Conservation (phyloP, 2,329 filamentous ascomycete species). For the Calonectria montana region DNA sequence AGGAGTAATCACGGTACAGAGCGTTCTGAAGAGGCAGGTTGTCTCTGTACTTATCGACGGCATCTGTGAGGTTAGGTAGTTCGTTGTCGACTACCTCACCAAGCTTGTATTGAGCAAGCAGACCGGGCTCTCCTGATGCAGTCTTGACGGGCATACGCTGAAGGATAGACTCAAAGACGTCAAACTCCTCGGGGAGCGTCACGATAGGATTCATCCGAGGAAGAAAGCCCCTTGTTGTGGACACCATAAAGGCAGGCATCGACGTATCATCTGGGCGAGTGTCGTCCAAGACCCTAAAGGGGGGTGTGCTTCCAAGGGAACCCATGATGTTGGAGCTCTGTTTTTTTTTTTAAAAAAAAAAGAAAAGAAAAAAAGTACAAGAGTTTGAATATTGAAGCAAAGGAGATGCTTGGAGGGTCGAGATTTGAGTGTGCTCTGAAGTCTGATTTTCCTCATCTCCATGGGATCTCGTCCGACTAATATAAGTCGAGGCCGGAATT, state of each 20-base stretch:
- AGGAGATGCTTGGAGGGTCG: background rate
- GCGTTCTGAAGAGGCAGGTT: slow-evolving; percentile 87
- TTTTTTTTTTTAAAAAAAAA: slow-evolving; percentile 21
- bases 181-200: slow-evolving; percentile 78
- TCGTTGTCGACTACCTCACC: slow-evolving; percentile 79
- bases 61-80: slow-evolving; percentile 80
- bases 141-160: slow-evolving; percentile 84
- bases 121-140: slow-evolving; percentile 77
- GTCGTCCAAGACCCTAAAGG: slow-evolving; percentile 73
- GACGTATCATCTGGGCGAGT: slow-evolving; percentile 70
- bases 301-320: slow-evolving; percentile 48
- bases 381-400: background rate
- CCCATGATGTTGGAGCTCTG: slow-evolving; percentile 50
- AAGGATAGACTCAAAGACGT: slow-evolving; percentile 76
- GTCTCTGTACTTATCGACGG: slow-evolving; percentile 77
- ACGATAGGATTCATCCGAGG: slow-evolving; percentile 73
- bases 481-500: slow-evolving; percentile 61
- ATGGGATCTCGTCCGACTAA: slow-evolving; percentile 52
- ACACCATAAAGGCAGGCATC: slow-evolving; percentile 83
- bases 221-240: slow-evolving; percentile 79
- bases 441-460: slow-evolving; percentile 14
- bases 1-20: slow-evolving; percentile 91
- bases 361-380: background rate
- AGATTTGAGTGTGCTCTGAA: background rate
- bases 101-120: slow-evolving; percentile 79